These are phyloP conservation scores for Tillandsia fasciculata DNA, from an alignment of 176 grass and related monocot species.

Conservation along the genomic window DNA sequence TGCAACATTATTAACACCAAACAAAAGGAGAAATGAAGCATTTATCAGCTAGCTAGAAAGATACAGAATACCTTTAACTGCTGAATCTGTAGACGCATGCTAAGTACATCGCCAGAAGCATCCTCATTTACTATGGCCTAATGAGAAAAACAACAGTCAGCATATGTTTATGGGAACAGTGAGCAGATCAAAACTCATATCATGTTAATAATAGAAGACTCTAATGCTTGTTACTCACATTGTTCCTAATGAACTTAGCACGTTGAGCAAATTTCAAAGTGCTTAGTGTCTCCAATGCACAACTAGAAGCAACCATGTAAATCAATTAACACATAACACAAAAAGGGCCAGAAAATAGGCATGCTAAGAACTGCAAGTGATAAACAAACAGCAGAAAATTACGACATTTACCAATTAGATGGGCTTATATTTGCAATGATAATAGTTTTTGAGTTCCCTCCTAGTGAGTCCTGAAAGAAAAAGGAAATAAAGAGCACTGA, in stretches of 20 bases:
- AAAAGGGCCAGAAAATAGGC: not conserved
- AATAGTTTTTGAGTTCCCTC: slow-evolving; percentile 95
- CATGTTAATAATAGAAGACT: not conserved
- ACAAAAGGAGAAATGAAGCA: not conserved
- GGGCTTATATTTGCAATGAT: slow-evolving; percentile 99
- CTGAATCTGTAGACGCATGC: slow-evolving; percentile 92
- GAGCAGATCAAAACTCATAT: not conserved
- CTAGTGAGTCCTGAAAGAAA: slow-evolving; percentile 72
- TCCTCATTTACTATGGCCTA: slow-evolving; percentile 95
- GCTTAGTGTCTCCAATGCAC: slow-evolving; percentile 83
- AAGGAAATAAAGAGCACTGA: slow-evolving; percentile 18
- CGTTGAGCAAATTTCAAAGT: slow-evolving; percentile 96
- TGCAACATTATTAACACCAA: not conserved
- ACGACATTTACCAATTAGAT: slow-evolving; percentile 56
- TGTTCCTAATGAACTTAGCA: slow-evolving; percentile 93
- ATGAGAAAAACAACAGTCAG: slow-evolving; percentile 19
- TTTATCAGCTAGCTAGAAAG: not conserved
- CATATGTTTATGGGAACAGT: slow-evolving; percentile 5
- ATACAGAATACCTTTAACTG: slow-evolving; percentile 63
- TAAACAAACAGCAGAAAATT: not conserved
- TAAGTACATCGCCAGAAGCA: slow-evolving; percentile 88
- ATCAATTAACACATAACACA: slow-evolving; percentile 22
- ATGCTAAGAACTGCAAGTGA: not conserved
- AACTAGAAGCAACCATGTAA: slow-evolving; percentile 33
- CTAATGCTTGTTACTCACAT: slow-evolving; percentile 37